Evolutionary conservation across 495 filamentous ascomycete genomes (phyloP).

Genomic region (Aspergillus bridgeri): DNA sequence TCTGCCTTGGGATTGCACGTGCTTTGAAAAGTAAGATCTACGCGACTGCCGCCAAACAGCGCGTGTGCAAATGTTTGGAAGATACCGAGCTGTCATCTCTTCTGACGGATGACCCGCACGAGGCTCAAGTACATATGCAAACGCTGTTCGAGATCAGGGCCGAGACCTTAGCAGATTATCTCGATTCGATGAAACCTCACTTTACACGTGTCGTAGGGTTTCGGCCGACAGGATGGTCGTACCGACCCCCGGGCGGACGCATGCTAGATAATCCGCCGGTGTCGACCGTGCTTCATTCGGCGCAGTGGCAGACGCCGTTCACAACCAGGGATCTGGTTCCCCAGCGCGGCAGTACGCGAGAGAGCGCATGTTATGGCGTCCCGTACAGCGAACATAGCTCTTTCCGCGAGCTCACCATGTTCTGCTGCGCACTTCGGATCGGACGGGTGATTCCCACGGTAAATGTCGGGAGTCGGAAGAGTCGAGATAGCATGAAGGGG

Average conservation of each 20-base stretch:
- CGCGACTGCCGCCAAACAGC: conserved; percentile 74
- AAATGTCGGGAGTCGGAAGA: conserved; percentile 73
- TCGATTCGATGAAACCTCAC: conserved; percentile 67
- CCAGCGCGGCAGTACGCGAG: conserved; percentile 71
- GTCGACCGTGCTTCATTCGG: conserved; percentile 64
- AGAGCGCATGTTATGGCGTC: conserved; percentile 81
- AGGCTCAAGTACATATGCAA: conserved; percentile 97
- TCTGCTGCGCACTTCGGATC: conserved; percentile 81
- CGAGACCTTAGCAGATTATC: conserved; percentile 84
- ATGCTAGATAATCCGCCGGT: conserved; percentile 63
- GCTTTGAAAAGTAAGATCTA: conserved; percentile 90
- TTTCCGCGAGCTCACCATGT: conserved; percentile 91
- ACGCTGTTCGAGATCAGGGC: conserved; percentile 85
- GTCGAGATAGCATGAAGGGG: conserved; percentile 77
- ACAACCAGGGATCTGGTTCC: conserved; percentile 62
- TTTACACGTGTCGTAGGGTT: conserved; percentile 90
- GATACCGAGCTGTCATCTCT: conserved; percentile 74
- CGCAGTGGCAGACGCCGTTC: conserved; percentile 71
- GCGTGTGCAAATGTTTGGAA: conserved; percentile 79
- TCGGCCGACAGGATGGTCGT: conserved; percentile 89
- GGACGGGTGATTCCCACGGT: conserved; percentile 91
- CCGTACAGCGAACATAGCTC: conserved; percentile 95
- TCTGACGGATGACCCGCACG: conserved; percentile 73
- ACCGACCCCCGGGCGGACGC: conserved; percentile 64
- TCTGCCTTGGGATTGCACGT: conserved; percentile 86